phyloP scores from a whole-genome alignment of 805 yeast genomes.

The Metschnikowia noctiluminum region DNA sequence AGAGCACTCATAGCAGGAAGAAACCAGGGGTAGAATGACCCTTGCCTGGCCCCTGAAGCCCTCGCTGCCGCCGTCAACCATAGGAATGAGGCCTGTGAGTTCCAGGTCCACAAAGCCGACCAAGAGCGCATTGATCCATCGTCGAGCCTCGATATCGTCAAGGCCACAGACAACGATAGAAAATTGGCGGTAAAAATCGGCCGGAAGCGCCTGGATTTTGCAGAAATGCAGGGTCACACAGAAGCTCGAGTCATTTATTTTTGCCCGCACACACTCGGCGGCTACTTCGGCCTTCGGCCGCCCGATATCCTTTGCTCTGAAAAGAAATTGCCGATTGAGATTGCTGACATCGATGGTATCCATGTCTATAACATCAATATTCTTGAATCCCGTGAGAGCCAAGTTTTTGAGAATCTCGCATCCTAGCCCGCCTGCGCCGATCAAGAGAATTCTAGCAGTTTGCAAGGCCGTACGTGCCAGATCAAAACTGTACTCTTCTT shows the following conservation, averaged over 20 bases:
- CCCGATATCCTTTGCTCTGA: slow-evolving; percentile 60
- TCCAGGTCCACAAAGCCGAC: slow-evolving; percentile 58
- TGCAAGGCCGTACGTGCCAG: slow-evolving; percentile 24
- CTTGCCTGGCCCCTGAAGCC: slow-evolving; percentile 91
- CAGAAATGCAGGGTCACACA: slow-evolving; percentile 58
- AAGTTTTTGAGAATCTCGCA: slow-evolving; percentile 75
- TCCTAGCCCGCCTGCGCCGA: slow-evolving; percentile 85
- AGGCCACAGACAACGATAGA: slow-evolving; percentile 79
- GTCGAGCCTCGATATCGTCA: slow-evolving; percentile 83
- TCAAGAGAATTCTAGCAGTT: slow-evolving; percentile 35
- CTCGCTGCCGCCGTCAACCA: slow-evolving; percentile 95
- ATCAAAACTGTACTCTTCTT: slow-evolving; percentile 28
- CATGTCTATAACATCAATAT: slow-evolving; percentile 74
- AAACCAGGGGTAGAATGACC: slow-evolving; percentile 77
- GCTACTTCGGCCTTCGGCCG: slow-evolving; percentile 65
- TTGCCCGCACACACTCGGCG: slow-evolving; percentile 47
- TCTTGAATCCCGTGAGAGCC: slow-evolving; percentile 63
- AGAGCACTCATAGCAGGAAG: slow-evolving; percentile 93
- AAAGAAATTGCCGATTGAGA: slow-evolving; percentile 72
- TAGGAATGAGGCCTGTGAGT: slow-evolving; percentile 31
- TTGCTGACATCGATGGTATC: slow-evolving; percentile 78
- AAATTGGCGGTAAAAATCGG: slow-evolving; percentile 64
- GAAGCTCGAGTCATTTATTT: slow-evolving; percentile 39
- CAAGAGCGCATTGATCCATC: slow-evolving; percentile 78
- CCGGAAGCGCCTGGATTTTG: slow-evolving; percentile 56